Evolutionary conservation across 768 basidiomycete genomes (phyloP), one percentile per base, ranked within the genome.

Genomic region (Suillus decipiens): DNA sequence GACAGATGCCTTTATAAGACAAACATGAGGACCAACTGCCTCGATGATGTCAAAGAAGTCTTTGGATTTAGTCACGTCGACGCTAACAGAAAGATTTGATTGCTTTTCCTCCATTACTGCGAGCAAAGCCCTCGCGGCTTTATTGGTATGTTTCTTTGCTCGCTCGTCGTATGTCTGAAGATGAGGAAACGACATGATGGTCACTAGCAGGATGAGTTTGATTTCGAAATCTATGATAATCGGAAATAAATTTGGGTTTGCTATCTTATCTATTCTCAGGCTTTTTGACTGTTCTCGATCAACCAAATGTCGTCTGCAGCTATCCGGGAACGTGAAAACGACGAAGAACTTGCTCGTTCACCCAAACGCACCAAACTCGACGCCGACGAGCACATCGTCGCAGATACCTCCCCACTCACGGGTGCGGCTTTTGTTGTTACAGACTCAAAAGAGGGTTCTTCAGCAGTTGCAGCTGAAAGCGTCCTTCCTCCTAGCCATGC

Each of bases 41-140:
- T 95, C 90, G 67, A 97, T 87, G 72, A 99, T 90, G 55, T 85
- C 81, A 42, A 99, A 81, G 70, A 98, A 89, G 69, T 94, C 89
- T 17, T 79, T 81, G 60, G 86, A 82, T 57, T 82, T 88, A 6
- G 93, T 92, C 45, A 99, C 95, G 80, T 99, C 97, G 33, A 99
- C 94, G 69, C 93, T 95, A 63, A 99, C 93, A 45, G 95, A 94
- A 17, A 99, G 87, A 74, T 99, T 99, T 10, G 92, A 84, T 70
- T 88, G 82, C 75, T 99, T 99, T 63, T 89, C 82, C 66, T 87
- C 91, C 76, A 98, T 93, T 5, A 88, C 87, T 72, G 86, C 83
- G 22, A 99, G 84, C 10, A 98, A 84, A 3, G 84, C 76, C 70
- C 82, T 88, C 0, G 95, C 95, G 9, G 95, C 87, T 5, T 90